These are phyloP conservation scores for Suillus hirtellus DNA, from an alignment of 768 basidiomycete species.

Conservation along the genomic window DNA sequence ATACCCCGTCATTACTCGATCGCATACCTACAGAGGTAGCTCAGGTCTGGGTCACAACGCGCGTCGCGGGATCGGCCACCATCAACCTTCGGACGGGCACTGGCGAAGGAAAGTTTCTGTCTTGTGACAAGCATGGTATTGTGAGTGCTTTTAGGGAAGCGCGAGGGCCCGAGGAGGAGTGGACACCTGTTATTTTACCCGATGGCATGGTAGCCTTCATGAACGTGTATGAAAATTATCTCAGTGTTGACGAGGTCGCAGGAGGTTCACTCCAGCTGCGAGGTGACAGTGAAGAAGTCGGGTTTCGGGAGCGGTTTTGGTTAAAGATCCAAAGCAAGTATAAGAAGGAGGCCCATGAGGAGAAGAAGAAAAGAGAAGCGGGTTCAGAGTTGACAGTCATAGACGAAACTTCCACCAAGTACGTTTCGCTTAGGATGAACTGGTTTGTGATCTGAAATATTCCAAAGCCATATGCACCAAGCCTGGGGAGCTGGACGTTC, in stretches of 20 bases:
- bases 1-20: slow-evolving; percentile 52
- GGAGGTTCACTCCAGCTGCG: slow-evolving; percentile 77
- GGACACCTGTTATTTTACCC: slow-evolving; percentile 80
- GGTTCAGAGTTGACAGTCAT: slow-evolving; percentile 50
- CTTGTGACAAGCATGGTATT: slow-evolving; percentile 82
- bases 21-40: slow-evolving; percentile 78
- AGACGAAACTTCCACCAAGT: slow-evolving; percentile 79
- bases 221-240: slow-evolving; percentile 88
- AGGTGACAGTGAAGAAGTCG: slow-evolving; percentile 84
- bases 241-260: slow-evolving; percentile 83
- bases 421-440: slow-evolving; percentile 32
- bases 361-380: slow-evolving; percentile 69
- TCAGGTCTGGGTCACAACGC: slow-evolving; percentile 91
- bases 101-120: slow-evolving; percentile 90
- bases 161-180: slow-evolving; percentile 91
- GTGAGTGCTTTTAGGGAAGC: slow-evolving; percentile 86
- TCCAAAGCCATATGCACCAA: slow-evolving; percentile 65
- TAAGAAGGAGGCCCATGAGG: slow-evolving; percentile 78
- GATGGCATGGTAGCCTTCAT: slow-evolving; percentile 88
- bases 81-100: slow-evolving; percentile 85
- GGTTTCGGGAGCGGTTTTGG: slow-evolving; percentile 85
- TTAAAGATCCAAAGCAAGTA: slow-evolving; percentile 90
- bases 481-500: slow-evolving; percentile 83
- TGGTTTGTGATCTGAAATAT: slow-evolving; percentile 2
- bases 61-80: slow-evolving; percentile 79